Conservation (phyloP, 2,329 filamentous ascomycete genomes). For the Coniochaeta sp. region DNA sequence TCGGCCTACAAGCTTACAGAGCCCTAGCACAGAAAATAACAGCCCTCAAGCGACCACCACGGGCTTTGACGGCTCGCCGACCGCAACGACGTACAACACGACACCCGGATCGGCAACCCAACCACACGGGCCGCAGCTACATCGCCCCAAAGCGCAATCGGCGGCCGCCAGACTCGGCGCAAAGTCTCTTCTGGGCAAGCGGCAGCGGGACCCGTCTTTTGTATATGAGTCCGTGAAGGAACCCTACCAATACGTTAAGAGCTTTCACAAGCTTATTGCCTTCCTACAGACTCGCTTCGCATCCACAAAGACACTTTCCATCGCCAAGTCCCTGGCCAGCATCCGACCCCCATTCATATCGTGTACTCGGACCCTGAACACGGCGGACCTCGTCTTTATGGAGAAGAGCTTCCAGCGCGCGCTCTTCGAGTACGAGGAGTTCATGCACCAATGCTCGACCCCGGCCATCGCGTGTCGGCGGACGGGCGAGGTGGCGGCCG, state of each 20-base stretch:
- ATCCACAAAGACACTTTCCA: slow-evolving; percentile 67
- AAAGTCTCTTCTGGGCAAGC: slow-evolving; percentile 49
- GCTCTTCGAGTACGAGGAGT: slow-evolving; percentile 87
- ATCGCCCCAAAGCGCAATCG: slow-evolving; percentile 36
- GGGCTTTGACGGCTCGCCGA: slow-evolving; percentile 49
- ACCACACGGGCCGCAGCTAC: slow-evolving; percentile 9
- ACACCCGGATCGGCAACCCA: slow-evolving; percentile 10
- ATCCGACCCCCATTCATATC: slow-evolving; percentile 92
- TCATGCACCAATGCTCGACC: slow-evolving; percentile 79
- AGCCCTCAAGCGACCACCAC: slow-evolving; percentile 50
- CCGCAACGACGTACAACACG: slow-evolving; percentile 25
- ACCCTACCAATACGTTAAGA: slow-evolving; percentile 83
- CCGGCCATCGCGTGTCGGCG: slow-evolving; percentile 88
- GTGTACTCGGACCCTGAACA: slow-evolving; percentile 80
- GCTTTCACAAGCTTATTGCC: slow-evolving; percentile 82
- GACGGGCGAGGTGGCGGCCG: slow-evolving; percentile 89
- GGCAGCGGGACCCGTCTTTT: slow-evolving; percentile 65
- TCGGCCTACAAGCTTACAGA: slow-evolving; percentile 54
- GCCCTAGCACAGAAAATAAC: slow-evolving; percentile 57
- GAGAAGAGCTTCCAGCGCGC: slow-evolving; percentile 95
- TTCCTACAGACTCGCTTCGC: slow-evolving; percentile 75
- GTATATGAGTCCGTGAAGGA: slow-evolving; percentile 88
- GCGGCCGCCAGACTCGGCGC: slow-evolving; percentile 31
- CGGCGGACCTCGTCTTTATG: slow-evolving; percentile 91
- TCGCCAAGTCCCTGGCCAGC: slow-evolving; percentile 79